Base-by-base conservation (phyloP, 805 yeast genomes). In the Candida pseudoglaebosa region DNA sequence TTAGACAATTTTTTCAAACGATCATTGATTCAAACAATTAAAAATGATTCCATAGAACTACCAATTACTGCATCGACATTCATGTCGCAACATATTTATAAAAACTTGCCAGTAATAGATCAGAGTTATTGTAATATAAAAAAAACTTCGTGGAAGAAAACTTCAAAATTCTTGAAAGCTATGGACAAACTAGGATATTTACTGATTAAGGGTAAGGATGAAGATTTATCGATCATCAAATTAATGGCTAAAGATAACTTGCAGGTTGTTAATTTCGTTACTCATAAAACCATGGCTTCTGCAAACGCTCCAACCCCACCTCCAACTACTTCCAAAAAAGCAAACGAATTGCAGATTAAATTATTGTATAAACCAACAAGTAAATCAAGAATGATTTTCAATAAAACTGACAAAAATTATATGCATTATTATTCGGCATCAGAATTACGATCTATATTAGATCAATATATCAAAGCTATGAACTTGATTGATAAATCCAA, bases 111-210 rank as follows among this genome's bases (percentile, higher is more conserved):
- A 0, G 70, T 75, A 1, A 73, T 84, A 39, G 82, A 79, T 49
- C 53, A 65, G 3, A 57, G 62, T 19, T 60, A 62, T 36, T 74
- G 81, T 28, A 80, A 75, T 47, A 73, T 84, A 42, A 90, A 89
- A 59, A 83, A 79, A 53, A 80, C 96, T 0, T 77, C 89, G 2
- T 91, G 95, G 95, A 89, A 85, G 59, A 91, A 91, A 54, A 78
- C 91, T 3, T 75, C 89, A 10, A 90, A 89, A 57, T 88, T 82
- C 52, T 62, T 91, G 39, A 91, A 88, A 54, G 80, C 84, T 5
- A 87, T 90, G 81, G 96, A 86, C 47, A 91, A 88, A 56, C 70
- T 72, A 32, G 78, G 78, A 1, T 75, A 81, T 39, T 44, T 93
- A 16, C 79, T 78, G 40, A 57, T 82, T 18, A 87, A 89, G 48